Evolutionary conservation across 2,329 filamentous ascomycete genomes (phyloP).

Genomic region (Colletotrichum lupini): DNA sequence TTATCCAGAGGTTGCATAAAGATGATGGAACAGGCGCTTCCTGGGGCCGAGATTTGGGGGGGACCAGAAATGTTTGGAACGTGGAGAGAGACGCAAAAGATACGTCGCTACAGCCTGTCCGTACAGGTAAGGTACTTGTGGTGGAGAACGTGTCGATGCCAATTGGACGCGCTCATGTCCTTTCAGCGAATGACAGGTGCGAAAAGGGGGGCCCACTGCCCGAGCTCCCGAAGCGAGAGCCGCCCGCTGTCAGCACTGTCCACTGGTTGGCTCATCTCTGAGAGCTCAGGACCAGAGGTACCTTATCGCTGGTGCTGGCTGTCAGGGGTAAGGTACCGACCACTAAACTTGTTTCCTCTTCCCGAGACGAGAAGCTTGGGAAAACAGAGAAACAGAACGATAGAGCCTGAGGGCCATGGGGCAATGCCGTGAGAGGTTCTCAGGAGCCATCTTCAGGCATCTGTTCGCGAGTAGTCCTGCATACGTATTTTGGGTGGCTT

Average conservation of each 20-base stretch:
- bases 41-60: neutral
- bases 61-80: neutral
- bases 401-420: neutral
- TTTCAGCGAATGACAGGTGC: slow-evolving; percentile 23
- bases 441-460: too few relatives aligned
- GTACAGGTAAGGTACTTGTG: neutral
- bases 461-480: too few relatives aligned
- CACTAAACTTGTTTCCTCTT: neutral
- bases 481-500: neutral
- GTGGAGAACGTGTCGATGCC: neutral
- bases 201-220: neutral
- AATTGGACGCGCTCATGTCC: neutral
- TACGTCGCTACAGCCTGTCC: too few relatives aligned
- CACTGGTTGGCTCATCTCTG: neutral
- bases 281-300: neutral
- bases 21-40: slow-evolving; percentile 31
- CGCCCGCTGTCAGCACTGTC: slow-evolving; percentile 20
- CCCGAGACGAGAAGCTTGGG: neutral
- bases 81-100: neutral
- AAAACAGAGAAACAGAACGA: neutral
- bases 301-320: slow-evolving; percentile 6
- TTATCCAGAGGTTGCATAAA: slow-evolving; percentile 12
- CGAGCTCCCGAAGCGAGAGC: slow-evolving; percentile 31
- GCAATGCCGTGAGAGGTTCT: neutral
- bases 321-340: neutral